Percentiles rank a stretch among this genome's conserved stretches.
These are phyloP conservation scores for Emericellopsis cladophorae DNA, from an alignment of 2,329 filamentous ascomycete species.

Conservation along the genomic window DNA sequence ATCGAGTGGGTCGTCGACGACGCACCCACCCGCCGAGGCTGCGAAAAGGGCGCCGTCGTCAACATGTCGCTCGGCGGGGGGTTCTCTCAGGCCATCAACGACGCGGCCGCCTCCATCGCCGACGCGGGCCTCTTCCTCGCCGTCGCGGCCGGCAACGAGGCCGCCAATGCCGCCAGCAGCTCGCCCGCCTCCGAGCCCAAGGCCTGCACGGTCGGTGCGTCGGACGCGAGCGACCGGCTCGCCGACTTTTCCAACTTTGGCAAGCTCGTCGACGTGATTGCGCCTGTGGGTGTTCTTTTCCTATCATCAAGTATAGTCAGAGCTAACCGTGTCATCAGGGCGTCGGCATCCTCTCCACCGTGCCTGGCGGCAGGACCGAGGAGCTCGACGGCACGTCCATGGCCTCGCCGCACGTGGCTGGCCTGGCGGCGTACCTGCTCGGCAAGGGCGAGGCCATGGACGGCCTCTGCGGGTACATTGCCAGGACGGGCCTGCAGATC, in stretches of 20 bases:
- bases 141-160: constrained; percentile 40
- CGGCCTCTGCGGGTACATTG: constrained; percentile 27
- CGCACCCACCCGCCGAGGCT: constrained; percentile 16
- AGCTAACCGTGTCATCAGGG: constrained; percentile 18
- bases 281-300: constrained; percentile 18
- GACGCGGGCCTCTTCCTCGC: constrained; percentile 34
- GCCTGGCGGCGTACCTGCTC: constrained; percentile 50
- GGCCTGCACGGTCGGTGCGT: constrained; percentile 37
- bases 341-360: constrained; percentile 29
- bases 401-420: constrained; percentile 50
- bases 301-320: not conserved
- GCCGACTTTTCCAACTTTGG: constrained; percentile 42
- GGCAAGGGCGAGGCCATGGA: constrained; percentile 23
- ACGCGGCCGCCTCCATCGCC: constrained; percentile 30
- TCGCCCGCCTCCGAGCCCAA: constrained; percentile 34
- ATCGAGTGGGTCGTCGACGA: constrained; percentile 28
- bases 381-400: constrained; percentile 38
- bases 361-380: constrained; percentile 28
- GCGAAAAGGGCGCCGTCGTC: constrained; percentile 33
- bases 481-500: constrained; percentile 22
- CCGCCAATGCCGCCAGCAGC: constrained; percentile 26
- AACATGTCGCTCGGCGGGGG: constrained; percentile 41
- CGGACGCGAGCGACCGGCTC: constrained; percentile 23
- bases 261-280: constrained; percentile 30
- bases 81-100: constrained; percentile 29